Evolutionary conservation across 2,329 filamentous ascomycete genomes (phyloP), one percentile per base, ranked within the genome.

Genomic region (Cladosporium oxysporum): DNA sequence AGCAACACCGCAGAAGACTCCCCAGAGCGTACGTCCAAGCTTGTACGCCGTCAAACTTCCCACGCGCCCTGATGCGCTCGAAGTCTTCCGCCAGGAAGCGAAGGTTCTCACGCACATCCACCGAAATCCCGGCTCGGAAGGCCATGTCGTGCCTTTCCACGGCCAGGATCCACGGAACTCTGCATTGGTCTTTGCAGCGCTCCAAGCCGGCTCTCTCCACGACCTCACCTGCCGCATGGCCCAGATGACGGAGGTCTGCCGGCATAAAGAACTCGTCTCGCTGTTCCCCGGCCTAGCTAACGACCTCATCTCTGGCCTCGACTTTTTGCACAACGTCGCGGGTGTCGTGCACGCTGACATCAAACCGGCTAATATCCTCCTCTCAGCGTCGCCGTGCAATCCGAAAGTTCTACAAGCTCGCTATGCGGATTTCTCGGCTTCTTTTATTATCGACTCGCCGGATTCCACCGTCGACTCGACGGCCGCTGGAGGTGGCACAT

Each of bases 321-420:
- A 74, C 4, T 83, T 81, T 76, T 69, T 83, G 64, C 77, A 81
- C 64, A 59, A 52, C 47, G 66, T 71, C 8, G 74, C 76, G 29
- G 74, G 73, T 26, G 77, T 81, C 58, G 75, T 80, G 1, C 78
- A 80, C 65, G 81, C 79, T 5, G 82, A 83, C 66, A 78, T 83
- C 72, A 83, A 83, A 71, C 80, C 82, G 1, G 76, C 76, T 1
- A 83, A 83, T 70, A 77, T 83, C 53, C 76, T 83, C 41, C 70
- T 81, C 60, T 67, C 67, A 16, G 65, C 69, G 5, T 66, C 65
- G n/a, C 70, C 71, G 2, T 23, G 35, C 23, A 11, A 57, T 11
- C 61, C 61, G 10, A 55, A 26, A 26, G 66, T 72, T 8, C 47
- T 74, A 26, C 66, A 70, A 41, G 74, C 76, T 12, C 65, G 75